These are phyloP conservation scores for Porpolomopsis calyptriformis DNA, from an alignment of 768 basidiomycete genomes.

Conservation along the genomic window DNA sequence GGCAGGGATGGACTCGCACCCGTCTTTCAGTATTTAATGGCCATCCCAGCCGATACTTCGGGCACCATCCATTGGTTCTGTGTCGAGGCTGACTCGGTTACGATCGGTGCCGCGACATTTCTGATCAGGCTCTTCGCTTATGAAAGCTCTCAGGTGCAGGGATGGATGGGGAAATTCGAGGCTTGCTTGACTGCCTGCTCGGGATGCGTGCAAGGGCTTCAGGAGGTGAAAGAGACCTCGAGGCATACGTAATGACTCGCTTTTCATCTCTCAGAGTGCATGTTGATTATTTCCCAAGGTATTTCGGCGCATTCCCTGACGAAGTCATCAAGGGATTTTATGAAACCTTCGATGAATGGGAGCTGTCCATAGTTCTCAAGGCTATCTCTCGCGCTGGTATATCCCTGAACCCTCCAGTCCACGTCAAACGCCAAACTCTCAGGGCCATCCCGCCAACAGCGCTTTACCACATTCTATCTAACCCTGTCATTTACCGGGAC, in stretches of 20 bases:
- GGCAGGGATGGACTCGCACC: conserved; percentile 35
- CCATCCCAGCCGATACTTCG: conserved; percentile 25
- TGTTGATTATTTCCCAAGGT: conserved; percentile 35
- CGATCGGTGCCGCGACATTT: conserved; percentile 65
- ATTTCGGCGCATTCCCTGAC: conserved; percentile 56
- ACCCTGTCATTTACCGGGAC: conserved; percentile 47
- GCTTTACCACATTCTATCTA: conserved; percentile 53
- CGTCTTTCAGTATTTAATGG: conserved; percentile 47
- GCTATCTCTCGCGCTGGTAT: conserved; percentile 29
- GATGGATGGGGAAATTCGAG: conserved; percentile 52
- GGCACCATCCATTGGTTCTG: conserved; percentile 75
- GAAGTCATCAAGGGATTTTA: conserved; percentile 49
- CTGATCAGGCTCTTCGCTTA: conserved; percentile 78
- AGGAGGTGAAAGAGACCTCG: conserved; percentile 53
- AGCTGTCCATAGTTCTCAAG: conserved; percentile 41
- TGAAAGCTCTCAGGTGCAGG: conserved; percentile 40
- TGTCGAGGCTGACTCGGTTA: conserved; percentile 41
- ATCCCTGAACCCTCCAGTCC: not conserved
- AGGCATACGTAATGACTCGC: conserved; percentile 53
- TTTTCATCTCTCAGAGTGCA: conserved; percentile 2
- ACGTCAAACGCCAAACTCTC: conserved; percentile 19
- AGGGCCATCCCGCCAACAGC: conserved; percentile 37
- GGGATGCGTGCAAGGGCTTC: conserved; percentile 58
- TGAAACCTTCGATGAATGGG: conserved; percentile 54
- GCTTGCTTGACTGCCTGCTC: conserved; percentile 52